Base-by-base conservation (phyloP, 1,284 basidiomycete species). In the Serendipita sp. region DNA sequence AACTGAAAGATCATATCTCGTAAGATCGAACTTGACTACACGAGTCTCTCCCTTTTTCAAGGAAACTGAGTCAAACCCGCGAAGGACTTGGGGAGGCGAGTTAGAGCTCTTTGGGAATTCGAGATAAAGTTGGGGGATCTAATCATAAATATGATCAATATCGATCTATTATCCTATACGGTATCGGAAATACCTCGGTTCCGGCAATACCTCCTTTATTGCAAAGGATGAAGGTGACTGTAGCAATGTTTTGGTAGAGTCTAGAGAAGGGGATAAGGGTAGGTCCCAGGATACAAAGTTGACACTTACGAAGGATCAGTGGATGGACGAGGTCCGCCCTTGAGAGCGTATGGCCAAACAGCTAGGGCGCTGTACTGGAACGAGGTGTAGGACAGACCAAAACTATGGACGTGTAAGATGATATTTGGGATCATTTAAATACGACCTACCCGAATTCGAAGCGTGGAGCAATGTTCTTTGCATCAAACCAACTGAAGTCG, bases 361-460 rank as follows among this genome's bases (percentile, higher is more conserved):
- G 67, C 53, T 32, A 87, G 71, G 62, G 78, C 72, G 0, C 77
- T 77, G 61, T 85, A 76, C 3, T 73, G 72, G 72, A 91, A 91
- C 0, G 76, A 78, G 3, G 87, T 85, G 73, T 89, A 91, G 2
- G 84, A 87, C 41, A 90, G 73, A 5, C 88, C 88, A 71, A 58
- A 58, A 10, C 53, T 58, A 30, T 58, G 29, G 34, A 34, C 32
- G 29, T n/a, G 29, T 49, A 41, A 43, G 53, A 29, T 35, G 55
- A 53, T 58, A 17, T 30, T 8, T 17, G 10, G 32, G 1, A 34
- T n/a, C 43, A 4, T 30, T 2, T 38, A 1, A 26, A 65, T 66
- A 47, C 26, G 15, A 67, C 72, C 38, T 69, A 85, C 79, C 87
- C 87, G 69, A 89, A 89, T 26, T 82, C 77, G 74, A 85, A 89